Evolutionary conservation across 371 early-diverging fungal species (phyloP), one percentile per base, ranked within the genome.

Genomic region (Zopfochytrium polystomum): DNA sequence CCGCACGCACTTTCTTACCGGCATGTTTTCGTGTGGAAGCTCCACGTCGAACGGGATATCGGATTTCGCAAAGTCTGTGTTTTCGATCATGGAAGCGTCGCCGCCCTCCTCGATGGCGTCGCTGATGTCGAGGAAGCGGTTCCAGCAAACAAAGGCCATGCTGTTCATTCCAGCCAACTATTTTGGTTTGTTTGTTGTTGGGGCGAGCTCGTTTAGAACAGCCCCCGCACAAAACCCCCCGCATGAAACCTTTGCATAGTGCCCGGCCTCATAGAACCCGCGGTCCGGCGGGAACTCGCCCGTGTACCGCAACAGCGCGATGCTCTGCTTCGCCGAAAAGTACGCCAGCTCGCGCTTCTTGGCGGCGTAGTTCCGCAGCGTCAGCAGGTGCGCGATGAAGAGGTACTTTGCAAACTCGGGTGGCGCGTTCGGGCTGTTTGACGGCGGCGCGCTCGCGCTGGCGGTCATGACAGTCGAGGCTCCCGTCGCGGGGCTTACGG

Each of bases 71-170:
- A 79, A 81, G 48, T 81, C 81, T 0, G 73, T 38, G 52, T 77
- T 78, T 46, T 74, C 79, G 1, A 75, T 52, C 50, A 74, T n/a
- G 15, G 75, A 66, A 1, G 68, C 58, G 48, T 71, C 76, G 2
- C 76, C 77, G n/a, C n/a, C n/a, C 46, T 80, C 81, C 46, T 83
- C 83, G 23, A 83, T 81, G 0, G 80, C 83, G 22, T 83, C 83
- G 38, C 63, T 58, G 22, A 83, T 55, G 50, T 83, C 83, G 5
- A 83, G 58, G 62, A 62, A 83, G 27, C 83, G 71, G 60, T 83
- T 83, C 77, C 77, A 81, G 60, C 78, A 79, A 1, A 80, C 79
- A 60, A 83, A 83, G 7, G 83, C 83, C 79, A 83, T 78, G 49
- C 68, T 77, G 31, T 52, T 73, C 71, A 78, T 77, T 2, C 81